Base-by-base conservation (phyloP, 441 rosid species). In the Geranium incanum region DNA sequence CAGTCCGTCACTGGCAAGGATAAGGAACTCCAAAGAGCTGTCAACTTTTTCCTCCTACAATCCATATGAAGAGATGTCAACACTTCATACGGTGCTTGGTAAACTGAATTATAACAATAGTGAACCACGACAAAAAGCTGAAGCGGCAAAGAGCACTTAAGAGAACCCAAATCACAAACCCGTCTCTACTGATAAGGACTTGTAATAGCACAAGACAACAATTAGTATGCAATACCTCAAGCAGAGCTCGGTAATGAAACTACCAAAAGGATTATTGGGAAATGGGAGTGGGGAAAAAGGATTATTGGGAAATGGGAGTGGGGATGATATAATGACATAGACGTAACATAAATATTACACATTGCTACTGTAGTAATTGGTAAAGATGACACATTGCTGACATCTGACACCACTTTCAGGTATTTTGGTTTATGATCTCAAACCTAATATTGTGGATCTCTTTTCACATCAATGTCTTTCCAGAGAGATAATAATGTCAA, bases 1-100 rank as follows among this genome's bases (percentile, higher is more conserved):
- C 33, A 23, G 33, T 23, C 33, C 33, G 33, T 23, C 33, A 23
- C 33, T 23, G 33, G 33, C 33, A 83, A 95, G 96, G 72, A 95
- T 92, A 70, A 95, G 96, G 78, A 95, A 92, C 84, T 95, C 98
- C 0, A 92, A 91, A 16, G 97, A 86, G 85, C 87, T 84, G 80
- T 95, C 97, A 9, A 95, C 74, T 70, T 84, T 87, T 75, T 87
- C 93, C 83, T 95, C 99, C 99, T 95, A 87, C 79, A 82, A 75
- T 59, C 69, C 77, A 64, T 52, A 72, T 8, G 33, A 37, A 18
- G 50, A 39, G 43, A 38, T 38, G 43, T 38, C 43, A 38, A 38
- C 33, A 23, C 33, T 23, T 23, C 33, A 23, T 23, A 23, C 33
- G 33, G 33, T 0, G 33, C 33, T 23, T 23, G 33, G 33, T 23